Percentiles rank a stretch among this genome's conserved stretches.
Conservation (phyloP, 805 yeast species). For the Pichia kluyveri region DNA sequence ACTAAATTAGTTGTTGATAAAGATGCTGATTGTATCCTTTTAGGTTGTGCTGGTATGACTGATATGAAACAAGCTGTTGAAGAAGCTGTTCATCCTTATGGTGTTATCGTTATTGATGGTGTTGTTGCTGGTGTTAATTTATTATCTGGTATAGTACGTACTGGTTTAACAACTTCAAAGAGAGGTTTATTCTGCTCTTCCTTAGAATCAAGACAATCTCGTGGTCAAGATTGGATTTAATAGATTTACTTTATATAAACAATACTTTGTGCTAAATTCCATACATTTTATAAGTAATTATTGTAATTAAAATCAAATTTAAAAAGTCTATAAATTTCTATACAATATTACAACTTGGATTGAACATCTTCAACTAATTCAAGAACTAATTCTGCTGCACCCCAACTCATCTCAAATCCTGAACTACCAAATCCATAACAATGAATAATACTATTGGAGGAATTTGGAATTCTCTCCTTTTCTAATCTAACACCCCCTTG, state of each 20-base stretch:
- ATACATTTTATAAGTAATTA: too few species aligned
- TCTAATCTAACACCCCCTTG: constrained; percentile 32
- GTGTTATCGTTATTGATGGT: constrained; percentile 70
- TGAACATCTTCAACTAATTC: constrained; percentile 16
- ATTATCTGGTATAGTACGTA: constrained; percentile 28
- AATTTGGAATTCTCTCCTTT: constrained; percentile 12
- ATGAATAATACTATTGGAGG: constrained; percentile 31
- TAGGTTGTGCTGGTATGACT: constrained; percentile 62
- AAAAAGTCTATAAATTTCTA: too few species aligned
- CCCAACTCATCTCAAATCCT: constrained; percentile 64
- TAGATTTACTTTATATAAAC: neutral
- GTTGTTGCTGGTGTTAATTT: constrained; percentile 21
- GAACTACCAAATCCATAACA: constrained; percentile 72
- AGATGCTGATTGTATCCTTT: constrained; percentile 56
- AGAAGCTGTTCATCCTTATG: constrained; percentile 89
- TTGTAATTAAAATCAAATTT: neutral
- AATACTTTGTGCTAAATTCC: too few species aligned
- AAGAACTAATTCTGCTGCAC: constrained; percentile 43
- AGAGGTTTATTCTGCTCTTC: constrained; percentile 18
- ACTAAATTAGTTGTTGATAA: constrained; percentile 17
- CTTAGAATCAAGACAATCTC: constrained; percentile 1
- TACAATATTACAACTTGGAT: constrained; percentile 6
- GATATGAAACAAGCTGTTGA: constrained; percentile 91
- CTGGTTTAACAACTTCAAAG: constrained; percentile 24
- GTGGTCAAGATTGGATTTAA: constrained; percentile 7